These are phyloP conservation scores for Hypoxylon fuscum DNA, from an alignment of 495 filamentous ascomycete species.

Conservation along the genomic window DNA sequence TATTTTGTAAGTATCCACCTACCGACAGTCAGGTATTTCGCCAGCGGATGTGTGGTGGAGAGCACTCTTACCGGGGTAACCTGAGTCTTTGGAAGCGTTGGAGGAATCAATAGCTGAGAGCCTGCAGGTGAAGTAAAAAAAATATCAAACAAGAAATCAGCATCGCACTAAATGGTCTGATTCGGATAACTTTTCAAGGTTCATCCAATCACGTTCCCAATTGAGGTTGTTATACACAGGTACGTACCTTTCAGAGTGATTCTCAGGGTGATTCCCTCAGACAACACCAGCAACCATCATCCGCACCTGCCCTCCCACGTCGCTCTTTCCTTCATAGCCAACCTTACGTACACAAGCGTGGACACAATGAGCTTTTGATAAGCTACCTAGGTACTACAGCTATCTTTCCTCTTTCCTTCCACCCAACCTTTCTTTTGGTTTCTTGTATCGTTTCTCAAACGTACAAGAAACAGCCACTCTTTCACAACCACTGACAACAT, in stretches of 20 bases:
- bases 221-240: neutral
- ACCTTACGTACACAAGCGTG: no score
- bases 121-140: no score
- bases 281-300: no score
- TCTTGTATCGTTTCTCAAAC: conserved; percentile 3
- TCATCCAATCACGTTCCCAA: neutral
- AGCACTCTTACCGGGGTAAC: neutral
- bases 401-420: neutral
- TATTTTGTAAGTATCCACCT: neutral
- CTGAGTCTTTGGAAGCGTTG: neutral
- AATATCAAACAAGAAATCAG: no score
- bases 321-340: no score
- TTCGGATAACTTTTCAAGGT: no score
- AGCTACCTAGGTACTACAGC: neutral
- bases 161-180: no score
- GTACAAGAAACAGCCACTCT: conserved; percentile 10
- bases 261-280: no score
- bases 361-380: neutral
- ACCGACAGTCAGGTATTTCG: neutral
- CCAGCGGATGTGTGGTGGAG: neutral
- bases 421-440: conserved; percentile 4
- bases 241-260: conserved; percentile 1
- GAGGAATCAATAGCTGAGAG: neutral
- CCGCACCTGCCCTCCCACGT: conserved; percentile 19
- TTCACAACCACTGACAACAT: conserved; percentile 9